Evolutionary conservation across 305 asterid genomes (phyloP).

Genomic region (Euphrasia arctica): DNA sequence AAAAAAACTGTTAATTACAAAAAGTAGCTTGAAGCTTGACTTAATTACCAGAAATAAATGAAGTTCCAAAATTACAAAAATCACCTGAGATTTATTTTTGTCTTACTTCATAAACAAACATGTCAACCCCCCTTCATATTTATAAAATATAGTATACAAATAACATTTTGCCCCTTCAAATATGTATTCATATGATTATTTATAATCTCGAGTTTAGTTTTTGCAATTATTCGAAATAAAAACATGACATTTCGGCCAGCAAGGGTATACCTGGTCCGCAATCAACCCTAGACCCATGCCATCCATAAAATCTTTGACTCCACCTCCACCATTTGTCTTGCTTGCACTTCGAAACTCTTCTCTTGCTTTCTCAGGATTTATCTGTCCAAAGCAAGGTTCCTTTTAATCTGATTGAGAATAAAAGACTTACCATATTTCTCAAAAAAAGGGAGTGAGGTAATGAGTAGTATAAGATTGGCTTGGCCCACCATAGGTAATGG

Average conservation of each 20-base stretch:
- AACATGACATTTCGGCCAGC: background rate
- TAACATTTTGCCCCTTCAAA: background rate
- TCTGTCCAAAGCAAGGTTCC: slow-evolving; percentile 39
- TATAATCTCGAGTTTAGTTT: no score
- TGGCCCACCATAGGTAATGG: no score
- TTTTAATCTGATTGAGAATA: background rate
- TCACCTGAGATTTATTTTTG: no score
- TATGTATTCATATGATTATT: no score
- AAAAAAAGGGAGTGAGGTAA: slow-evolving; percentile 5
- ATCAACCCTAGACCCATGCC: slow-evolving; percentile 97
- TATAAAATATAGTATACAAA: no score
- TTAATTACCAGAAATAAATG: no score
- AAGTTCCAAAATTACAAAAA: no score
- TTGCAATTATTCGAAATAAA: background rate
- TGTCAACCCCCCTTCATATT: no score
- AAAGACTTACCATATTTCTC: slow-evolving; percentile 13
- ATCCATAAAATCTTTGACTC: slow-evolving; percentile 95
- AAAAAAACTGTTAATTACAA: background rate
- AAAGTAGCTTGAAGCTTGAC: no score
- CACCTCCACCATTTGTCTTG: slow-evolving; percentile 76
- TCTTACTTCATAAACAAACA: no score
- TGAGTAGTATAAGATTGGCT: no score
- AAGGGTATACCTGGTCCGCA: slow-evolving; percentile 77
- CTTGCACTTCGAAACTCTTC: slow-evolving; percentile 77
- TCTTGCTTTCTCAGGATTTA: slow-evolving; percentile 93